A percentile compares a stretch with the other conserved stretches of the same genome.
Evolutionary conservation across 805 yeast genomes (phyloP).

Genomic region (Saccharomyces kudriavzevii): DNA sequence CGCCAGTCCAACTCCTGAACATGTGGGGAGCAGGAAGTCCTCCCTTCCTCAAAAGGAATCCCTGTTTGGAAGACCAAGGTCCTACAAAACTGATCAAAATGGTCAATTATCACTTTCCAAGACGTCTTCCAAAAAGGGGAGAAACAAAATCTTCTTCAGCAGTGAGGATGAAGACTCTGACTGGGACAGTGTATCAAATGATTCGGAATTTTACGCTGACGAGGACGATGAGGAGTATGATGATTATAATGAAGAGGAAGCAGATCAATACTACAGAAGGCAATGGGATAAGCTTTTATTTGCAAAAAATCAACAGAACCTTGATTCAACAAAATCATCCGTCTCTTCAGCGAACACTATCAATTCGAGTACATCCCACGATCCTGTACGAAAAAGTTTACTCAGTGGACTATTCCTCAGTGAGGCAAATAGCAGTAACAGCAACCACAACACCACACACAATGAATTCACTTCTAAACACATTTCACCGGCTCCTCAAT

Average conservation of each 20-base stretch:
- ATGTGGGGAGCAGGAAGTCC: neutral
- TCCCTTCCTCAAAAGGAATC: constrained; percentile 5
- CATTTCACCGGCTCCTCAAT: neutral
- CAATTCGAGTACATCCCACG: constrained; percentile 9
- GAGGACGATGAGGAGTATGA: constrained; percentile 17
- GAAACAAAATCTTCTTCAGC: constrained; percentile 24
- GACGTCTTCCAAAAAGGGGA: neutral
- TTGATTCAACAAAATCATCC: constrained; percentile 3
- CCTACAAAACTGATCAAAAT: neutral
- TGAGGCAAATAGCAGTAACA: constrained; percentile 7
- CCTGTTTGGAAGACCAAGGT: constrained; percentile 11
- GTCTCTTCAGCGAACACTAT: neutral
- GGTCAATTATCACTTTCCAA: neutral
- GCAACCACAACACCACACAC: neutral
- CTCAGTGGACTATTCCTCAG: constrained; percentile 26
- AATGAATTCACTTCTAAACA: neutral
- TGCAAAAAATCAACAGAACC: constrained; percentile 10
- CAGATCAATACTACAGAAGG: constrained; percentile 24
- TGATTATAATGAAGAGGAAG: constrained; percentile 26
- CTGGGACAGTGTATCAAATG: constrained; percentile 27
- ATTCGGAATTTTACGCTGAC: constrained; percentile 20
- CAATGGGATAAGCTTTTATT: constrained; percentile 29
- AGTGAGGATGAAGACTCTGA: constrained; percentile 31
- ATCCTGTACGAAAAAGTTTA: constrained; percentile 21
- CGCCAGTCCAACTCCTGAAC: neutral